Base-by-base conservation (phyloP, 1,139 yeast genomes). In the Pichia sp. region DNA sequence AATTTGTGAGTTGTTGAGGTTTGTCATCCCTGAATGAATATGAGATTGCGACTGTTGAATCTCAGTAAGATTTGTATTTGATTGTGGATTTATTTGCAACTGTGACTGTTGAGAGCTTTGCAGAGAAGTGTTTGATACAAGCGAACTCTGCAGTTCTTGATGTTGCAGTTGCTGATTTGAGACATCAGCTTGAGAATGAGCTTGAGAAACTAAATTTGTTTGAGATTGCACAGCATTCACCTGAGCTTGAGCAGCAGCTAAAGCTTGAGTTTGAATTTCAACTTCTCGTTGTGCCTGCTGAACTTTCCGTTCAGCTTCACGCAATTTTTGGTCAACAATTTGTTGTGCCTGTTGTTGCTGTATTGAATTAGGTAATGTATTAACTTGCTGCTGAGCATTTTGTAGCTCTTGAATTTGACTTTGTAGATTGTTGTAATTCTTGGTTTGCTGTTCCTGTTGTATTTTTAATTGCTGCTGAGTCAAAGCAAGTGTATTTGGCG, bases 371-470 rank as follows among this genome's bases (percentile, higher is more conserved):
- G 30, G 2, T 5, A 12, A n/a, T 3, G 20, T 18, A 8, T 5
- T n/a, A 30, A 18, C 17, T 30, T 30, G 32, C 11, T 15, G 34
- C 36, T 34, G 39, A 17, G 37, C 38, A 36, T 26, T 44, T 42
- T 39, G 43, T 15, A 36, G 9, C 17, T 36, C 43, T n/a, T 33
- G 36, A 18, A 38, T 38, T 33, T 39, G 43, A 6, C 34, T 39
- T 28, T 40, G 40, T 10, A 38, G 23, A 15, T 28, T 28, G 2
- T 10, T 11, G 18, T 11, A 41, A 15, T 17, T 36, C 30, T 44
- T 38, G 17, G 30, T 44, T 19, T 44, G 40, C 8, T 30, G 32
- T 23, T 46, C 54, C 20, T 41, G 52, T 35, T 47, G 51, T 35
- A 46, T 46, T 32, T 48, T 40, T 28, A 34, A 39, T 32, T 34